Evolutionary conservation across 768 basidiomycete species (phyloP).

Genomic region (Pholiota conissans): DNA sequence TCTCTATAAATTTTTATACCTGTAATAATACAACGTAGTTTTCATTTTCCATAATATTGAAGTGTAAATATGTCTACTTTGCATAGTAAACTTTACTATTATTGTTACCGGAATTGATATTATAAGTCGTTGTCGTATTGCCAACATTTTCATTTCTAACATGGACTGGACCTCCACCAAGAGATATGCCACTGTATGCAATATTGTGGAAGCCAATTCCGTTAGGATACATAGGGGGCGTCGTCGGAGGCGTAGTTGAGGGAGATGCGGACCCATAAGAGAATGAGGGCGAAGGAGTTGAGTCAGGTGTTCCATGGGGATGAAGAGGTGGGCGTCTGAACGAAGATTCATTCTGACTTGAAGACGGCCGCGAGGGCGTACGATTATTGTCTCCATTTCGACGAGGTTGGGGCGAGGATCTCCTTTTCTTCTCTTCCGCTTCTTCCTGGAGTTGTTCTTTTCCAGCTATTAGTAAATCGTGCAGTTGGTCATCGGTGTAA

Average conservation of each 20-base stretch:
- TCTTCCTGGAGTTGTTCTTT: background rate
- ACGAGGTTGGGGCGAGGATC: too few species aligned
- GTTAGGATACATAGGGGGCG: background rate
- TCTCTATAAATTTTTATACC: too few species aligned
- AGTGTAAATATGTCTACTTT: background rate
- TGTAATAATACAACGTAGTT: too few species aligned
- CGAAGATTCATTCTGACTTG: too few species aligned
- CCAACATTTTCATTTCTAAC: background rate
- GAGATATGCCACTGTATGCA: slow-evolving; percentile 2
- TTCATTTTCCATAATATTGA: too few species aligned
- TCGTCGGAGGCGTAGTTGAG: background rate
- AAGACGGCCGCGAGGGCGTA: too few species aligned
- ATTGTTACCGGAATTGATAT: background rate
- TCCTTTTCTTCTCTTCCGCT: background rate
- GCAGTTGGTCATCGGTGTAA: background rate
- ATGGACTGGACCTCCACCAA: slow-evolving; percentile 10
- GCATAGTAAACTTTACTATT: background rate
- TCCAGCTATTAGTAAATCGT: background rate
- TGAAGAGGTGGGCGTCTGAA: too few species aligned
- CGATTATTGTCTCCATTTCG: too few species aligned
- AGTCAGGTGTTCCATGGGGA: too few species aligned
- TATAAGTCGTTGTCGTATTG: background rate
- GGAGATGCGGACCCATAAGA: background rate
- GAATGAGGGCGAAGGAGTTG: background rate
- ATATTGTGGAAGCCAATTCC: slow-evolving; percentile 5